Base-by-base conservation (phyloP, 2,329 filamentous ascomycete genomes). In the Clonostachys sp. region DNA sequence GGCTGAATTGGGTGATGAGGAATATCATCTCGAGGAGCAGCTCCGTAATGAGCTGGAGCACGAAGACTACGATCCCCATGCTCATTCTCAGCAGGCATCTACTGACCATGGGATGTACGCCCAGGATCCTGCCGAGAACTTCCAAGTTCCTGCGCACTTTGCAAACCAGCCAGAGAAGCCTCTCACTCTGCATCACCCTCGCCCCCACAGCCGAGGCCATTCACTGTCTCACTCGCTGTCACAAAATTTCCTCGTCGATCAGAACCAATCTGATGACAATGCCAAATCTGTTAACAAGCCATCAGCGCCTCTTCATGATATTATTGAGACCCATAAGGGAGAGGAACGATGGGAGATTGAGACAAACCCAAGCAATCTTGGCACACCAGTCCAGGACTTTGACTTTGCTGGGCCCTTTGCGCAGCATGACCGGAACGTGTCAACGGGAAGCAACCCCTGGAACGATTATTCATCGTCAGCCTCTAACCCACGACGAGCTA, bases 11-110 rank as follows among this genome's bases (percentile, higher is more conserved):
- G 86, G 94, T 44, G 87, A 91, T 59, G 86, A 88, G 5, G 89
- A 95, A 57, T 92, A 94, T 59, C 89, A 92, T 57, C 67, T 94
- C 51, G 88, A 91, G 61, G 83, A 91, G 61, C 84, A 89, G 51
- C 83, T 91, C 51, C 83, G 89, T 45, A 84, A 86, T 46, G 86
- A 92, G 58, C 73, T 92, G 44, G 86, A 91, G 50, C 86, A 91
- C 55, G 85, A 87, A 47, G 87, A 89, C 54, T 86, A 89, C 59
- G 88, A 83, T 57, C 85, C 84, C 20, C 51, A 49, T 42, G 51
- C 53, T 38, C 55, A 53, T 18, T 53, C 58, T 34, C 52, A 54
- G 6, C 56, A 55, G 45, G 55, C 55, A 10, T 53, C 59, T 20
- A 30, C 9, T 30, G 24, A 30, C 24, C 24, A 30, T 10, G 24